Base-by-base conservation (phyloP, 331 rosid genomes). In the Phaseolus coccineus region DNA sequence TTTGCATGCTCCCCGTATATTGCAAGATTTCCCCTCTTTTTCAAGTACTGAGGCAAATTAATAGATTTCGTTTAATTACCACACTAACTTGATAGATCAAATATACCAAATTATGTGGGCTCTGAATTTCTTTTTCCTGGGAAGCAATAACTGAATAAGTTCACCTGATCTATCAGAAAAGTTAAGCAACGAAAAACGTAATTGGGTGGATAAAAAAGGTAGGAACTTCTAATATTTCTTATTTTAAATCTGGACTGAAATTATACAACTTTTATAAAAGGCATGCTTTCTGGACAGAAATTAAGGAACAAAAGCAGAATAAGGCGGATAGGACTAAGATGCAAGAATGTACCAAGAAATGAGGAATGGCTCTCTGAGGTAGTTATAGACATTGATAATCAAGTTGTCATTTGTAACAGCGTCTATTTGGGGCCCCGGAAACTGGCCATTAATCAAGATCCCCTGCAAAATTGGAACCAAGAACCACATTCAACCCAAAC, bases 401-500 rank as follows among this genome's bases (percentile, higher is more conserved):
- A 95, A 83, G 87, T 95, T 95, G 42, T 91, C 96, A 86, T 95
- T 95, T 4, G 99, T 95, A 47, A 95, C 87, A 66, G 99, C 96
- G 19, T 95, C 99, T 19, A 95, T 95, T 71, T 95, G 97, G 69
- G 99, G 99, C 72, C 99, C 99, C 0, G 99, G 99, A 78, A 95
- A 95, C 81, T 95, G 99, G 19, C 96, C 96, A 78, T 95, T 95
- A 75, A 95, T 93, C 90, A 95, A 90, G 81, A 95, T 95, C 76
- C 93, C 99, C 99, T 95, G 88, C 85, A 87, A 71, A 77, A 81
- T 44, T 27, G 46, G 62, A 76, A 73, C 76, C 66, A 61, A 27
- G 4, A 77, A 1, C 67, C 72, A 72, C 80, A 67, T 42, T 76
- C 30, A 81, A 68, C 40, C 42, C 50, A 50, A 73, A 56, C 56